Base-by-base conservation (phyloP, 805 yeast species). In the Candida pseudofarinosa region DNA sequence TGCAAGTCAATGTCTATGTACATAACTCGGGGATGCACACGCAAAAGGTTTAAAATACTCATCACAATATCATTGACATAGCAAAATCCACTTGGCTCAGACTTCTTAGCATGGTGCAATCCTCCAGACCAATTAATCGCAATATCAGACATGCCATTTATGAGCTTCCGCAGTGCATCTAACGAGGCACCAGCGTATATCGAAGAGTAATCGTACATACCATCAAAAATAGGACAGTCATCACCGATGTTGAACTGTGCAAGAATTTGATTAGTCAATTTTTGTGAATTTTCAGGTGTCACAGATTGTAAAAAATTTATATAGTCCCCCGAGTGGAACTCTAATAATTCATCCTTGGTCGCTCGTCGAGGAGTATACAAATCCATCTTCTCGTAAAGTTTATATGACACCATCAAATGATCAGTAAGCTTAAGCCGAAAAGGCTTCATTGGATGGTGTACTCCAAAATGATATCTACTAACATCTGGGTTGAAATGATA, bases 111-210 rank as follows among this genome's bases (percentile, higher is more conserved):
- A 66, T 91, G 98, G 63, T 91, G 98, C 38, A 91, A 73, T 2
- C 98, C 98, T 33, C 98, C 98, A 10, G 95, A 86, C 87, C 95
- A 91, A 65, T 91, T 91, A 46, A 91, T 85, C 35, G 97, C 97
- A 38, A 91, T 86, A 61, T 90, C 98, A 54, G 91, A 84, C 73
- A 84, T 85, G 14, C 91, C 95, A 46, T 85, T 76, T 42, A 86
- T 84, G 37, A 90, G 71, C 51, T 93, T 83, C 20, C 95, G 80
- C 2, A 96, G 86, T 16, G 96, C 97, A 64, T 88, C 96, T 71
- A 91, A 74, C 10, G 96, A 85, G 8, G 97, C 97, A 14, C 99
- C 99, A 3, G 96, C 86, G 44, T 89, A 86, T 38, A 88, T 81
- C 37, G 88, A 77, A 51, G 93, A 84, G 61, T 87, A 91, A 61